Base-by-base conservation (phyloP, 495 filamentous ascomycete species). In the Neurospora sp. region DNA sequence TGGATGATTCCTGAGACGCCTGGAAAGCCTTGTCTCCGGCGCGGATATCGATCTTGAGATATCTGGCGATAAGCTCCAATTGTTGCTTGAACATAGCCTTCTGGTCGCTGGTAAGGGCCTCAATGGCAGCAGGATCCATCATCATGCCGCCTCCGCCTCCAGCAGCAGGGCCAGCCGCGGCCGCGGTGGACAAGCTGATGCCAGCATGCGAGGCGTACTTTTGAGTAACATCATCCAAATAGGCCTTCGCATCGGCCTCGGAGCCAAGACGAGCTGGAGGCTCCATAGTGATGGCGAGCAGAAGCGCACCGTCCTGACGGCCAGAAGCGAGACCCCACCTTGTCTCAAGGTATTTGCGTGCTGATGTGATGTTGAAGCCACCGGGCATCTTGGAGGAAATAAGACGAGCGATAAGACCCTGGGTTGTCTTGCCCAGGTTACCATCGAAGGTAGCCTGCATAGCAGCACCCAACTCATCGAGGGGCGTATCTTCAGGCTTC, bases 321-420 rank as follows among this genome's bases (percentile, higher is more conserved):
- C 96, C 96, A 40, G 91, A 80, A 5, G 86, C 93, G 71, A 99
- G 83, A 41, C 96, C 96, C 94, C 94, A 99, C 79, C 93, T 86
- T 7, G 94, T 95, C 83, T 97, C 94, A 31, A 99, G 81, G 77
- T 98, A 96, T 84, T 99, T 98, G 69, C 95, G 88, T 14, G 96
- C 93, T 3, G 91, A 86, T 76, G 95, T 97, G 79, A 98, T 98
- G 80, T 98, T 99, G 87, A 98, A 99, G 69, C 96, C 96, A 78
- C 94, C 96, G 40, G 96, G 96, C 96, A 99, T 98, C 82, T 99
- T 99, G 6, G 96, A 97, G 4, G 96, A 98, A 38, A 99, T 94
- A 79, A 98, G 85, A 73, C 95, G 90, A 39, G 96, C 95, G 78
- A 98, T 90, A 70, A 98, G 89, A 4, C 96, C 97, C 39, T 93